Conservation (phyloP, 2,329 filamentous ascomycete species). For the Exophiala xenobiotica region DNA sequence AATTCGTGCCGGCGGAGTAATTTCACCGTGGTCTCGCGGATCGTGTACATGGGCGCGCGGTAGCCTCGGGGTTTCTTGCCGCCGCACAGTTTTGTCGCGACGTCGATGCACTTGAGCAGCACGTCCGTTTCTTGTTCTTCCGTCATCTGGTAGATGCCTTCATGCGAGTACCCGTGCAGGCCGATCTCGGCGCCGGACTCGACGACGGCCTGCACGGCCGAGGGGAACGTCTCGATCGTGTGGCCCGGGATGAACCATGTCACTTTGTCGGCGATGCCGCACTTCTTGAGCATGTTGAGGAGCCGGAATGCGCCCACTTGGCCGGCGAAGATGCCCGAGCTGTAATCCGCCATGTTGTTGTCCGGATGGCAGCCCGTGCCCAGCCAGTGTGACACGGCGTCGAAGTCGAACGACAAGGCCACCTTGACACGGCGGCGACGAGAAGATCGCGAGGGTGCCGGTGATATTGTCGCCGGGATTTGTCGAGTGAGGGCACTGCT, state of each 20-base stretch:
- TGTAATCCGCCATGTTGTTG: constrained; percentile 53
- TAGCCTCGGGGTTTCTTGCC: constrained; percentile 63
- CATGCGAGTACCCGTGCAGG: constrained; percentile 68
- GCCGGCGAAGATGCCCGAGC: constrained; percentile 51
- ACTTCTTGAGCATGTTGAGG: constrained; percentile 48
- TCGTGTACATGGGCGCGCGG: constrained; percentile 40
- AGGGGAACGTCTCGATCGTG: constrained; percentile 50
- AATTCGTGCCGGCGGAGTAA: constrained; percentile 44
- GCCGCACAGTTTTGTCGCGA: constrained; percentile 68
- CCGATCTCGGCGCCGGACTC: constrained; percentile 40
- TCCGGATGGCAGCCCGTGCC: constrained; percentile 51
- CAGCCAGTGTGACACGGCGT: constrained; percentile 55
- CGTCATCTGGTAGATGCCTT: constrained; percentile 69
- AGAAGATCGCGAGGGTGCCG: too few relatives aligned
- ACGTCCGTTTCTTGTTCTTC: constrained; percentile 72
- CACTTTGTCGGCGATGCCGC: constrained; percentile 40
- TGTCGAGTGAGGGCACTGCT: background rate
- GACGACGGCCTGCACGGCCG: constrained; percentile 19
- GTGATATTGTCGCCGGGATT: background rate
- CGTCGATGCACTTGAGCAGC: constrained; percentile 69
- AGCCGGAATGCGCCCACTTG: constrained; percentile 53
- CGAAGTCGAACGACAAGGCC: constrained; percentile 49
- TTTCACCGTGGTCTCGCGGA: constrained; percentile 42
- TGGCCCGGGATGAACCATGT: constrained; percentile 55
- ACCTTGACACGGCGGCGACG: constrained; percentile 30